Conservation (phyloP, 352 stramenopile genomes). For the Phytophthora aleatoria region DNA sequence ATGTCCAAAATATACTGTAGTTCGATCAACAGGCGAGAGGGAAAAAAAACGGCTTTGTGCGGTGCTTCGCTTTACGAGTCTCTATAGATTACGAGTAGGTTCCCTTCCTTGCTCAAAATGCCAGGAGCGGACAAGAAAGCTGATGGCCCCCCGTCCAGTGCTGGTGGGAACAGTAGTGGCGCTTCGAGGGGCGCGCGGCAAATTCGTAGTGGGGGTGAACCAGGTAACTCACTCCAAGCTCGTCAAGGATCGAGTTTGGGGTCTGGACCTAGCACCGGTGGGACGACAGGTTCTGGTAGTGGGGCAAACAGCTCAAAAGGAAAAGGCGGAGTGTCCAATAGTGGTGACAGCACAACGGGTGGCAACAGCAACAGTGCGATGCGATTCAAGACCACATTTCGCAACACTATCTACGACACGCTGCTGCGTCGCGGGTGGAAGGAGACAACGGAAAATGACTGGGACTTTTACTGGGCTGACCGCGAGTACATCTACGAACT, state of each 20-base stretch:
- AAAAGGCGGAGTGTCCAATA: slow-evolving; percentile 14
- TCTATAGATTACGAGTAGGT: background rate
- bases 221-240: slow-evolving; percentile 16
- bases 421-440: slow-evolving; percentile 90
- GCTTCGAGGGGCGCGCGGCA: slow-evolving; percentile 33
- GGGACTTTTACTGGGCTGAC: slow-evolving; percentile 91
- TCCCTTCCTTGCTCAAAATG: slow-evolving; percentile 5
- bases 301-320: slow-evolving; percentile 20
- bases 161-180: slow-evolving; percentile 29
- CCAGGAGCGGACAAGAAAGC: slow-evolving; percentile 31
- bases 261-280: slow-evolving; percentile 9
- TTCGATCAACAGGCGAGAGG: slow-evolving; percentile 22
- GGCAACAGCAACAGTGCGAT: slow-evolving; percentile 19
- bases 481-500: slow-evolving; percentile 92
- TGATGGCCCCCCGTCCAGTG: slow-evolving; percentile 32
- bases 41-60: slow-evolving; percentile 11
- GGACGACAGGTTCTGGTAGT: slow-evolving; percentile 6
- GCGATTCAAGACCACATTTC: slow-evolving; percentile 90
- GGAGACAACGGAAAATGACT: slow-evolving; percentile 88
- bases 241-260: slow-evolving; percentile 19
- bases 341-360: slow-evolving; percentile 4
- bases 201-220: slow-evolving; percentile 45
- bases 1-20: background rate
- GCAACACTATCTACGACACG: slow-evolving; percentile 93
- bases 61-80: background rate